Base-by-base conservation (phyloP, 257 asterid genomes). In the Craterostigma plantagineum region DNA sequence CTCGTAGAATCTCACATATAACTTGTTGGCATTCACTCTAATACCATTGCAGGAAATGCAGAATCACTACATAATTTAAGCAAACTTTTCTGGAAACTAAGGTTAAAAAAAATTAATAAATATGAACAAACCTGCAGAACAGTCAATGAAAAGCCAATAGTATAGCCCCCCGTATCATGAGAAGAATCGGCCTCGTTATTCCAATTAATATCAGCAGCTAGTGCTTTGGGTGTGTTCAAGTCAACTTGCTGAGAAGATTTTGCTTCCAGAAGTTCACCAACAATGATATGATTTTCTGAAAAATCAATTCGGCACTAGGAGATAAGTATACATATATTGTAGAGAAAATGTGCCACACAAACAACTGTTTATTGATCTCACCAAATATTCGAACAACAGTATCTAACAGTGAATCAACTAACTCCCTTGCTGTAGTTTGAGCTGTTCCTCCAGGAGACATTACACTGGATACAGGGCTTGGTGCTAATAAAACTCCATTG, bases 1-100 rank as follows among this genome's bases (percentile, higher is more conserved):
- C 95, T 57, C 99, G 91, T 55, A 90, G 72, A 75, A 90, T 72
- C 78, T 90, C 99, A 57, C 99, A 83, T 64, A 90, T 77, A 53
- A 90, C 86, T 67, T 90, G 95, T 57, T 90, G 99, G 68, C 99
- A 90, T 73, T 90, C 99, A 64, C 99, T 90, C 99, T 90, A 54
- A 45, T 57, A 57, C 42, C 63, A 55, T 35, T 43, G 43, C 45
- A 13, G 44, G 38, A 36, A 38, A 34, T 36, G 42, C 14, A 45
- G 43, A 8, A 55, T 54, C 42, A 53, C 40, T 27, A 33, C n/a
- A 4, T 9, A 23, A 49, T 11, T 13, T n/a, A 45, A 33, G 23
- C 8, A 35, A n/a, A n/a, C n/a, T n/a, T n/a, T n/a, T n/a, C n/a
- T n/a, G n/a, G n/a, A n/a, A n/a, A n/a, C n/a, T n/a, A n/a, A n/a